Base-by-base conservation (phyloP, 2,329 filamentous ascomycete genomes). In the Elsinoe batatas region DNA sequence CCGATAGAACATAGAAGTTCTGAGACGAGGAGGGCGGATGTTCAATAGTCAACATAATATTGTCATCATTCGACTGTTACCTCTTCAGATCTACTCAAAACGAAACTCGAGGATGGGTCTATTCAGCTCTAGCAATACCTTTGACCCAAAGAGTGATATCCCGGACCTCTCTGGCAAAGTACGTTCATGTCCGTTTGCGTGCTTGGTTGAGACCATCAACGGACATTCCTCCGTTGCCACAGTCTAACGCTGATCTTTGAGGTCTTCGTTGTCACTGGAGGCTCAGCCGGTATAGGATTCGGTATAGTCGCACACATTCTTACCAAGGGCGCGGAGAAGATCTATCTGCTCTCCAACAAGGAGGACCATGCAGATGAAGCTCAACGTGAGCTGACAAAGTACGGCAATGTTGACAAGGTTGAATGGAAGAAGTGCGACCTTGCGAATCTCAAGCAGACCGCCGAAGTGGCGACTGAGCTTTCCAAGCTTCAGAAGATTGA, bases 231-330 rank as follows among this genome's bases (percentile, higher is more conserved):
- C 26, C 18, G 2, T 18, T 11, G 7, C 13, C 3, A 8, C 12
- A 30, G 4, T 26, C 35, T 18, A 33, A 17, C 11, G 17, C 26
- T 36, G 38, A 54, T 13, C 18, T 38, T 18, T 12, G 30, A 74
- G 68, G 65, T 74, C 15, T 78, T 72, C 53, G 65, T 76, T 15
- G 71, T 78, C 12, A 77, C 74, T 0, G 73, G 74, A n/a, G 74
- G 74, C 18, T 73, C 69, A 17, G 71, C 74, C n/a, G 75, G 74
- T 17, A 77, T 77, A 32, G 76, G 76, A 13, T 78, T 72, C 57
- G 76, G 75, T 20, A 78, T 79, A 44, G 69, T 72, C 26, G 74
- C 76, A 6, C 76, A 79, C 58, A 64, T 79, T n/a, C 71, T 79
- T 3, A 72, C 78, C 61, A 74, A 77, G 62, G 74, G 73, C 44